These are phyloP conservation scores for Colletotrichum echinochloae DNA, from an alignment of 2,329 filamentous ascomycete genomes.

Conservation along the genomic window DNA sequence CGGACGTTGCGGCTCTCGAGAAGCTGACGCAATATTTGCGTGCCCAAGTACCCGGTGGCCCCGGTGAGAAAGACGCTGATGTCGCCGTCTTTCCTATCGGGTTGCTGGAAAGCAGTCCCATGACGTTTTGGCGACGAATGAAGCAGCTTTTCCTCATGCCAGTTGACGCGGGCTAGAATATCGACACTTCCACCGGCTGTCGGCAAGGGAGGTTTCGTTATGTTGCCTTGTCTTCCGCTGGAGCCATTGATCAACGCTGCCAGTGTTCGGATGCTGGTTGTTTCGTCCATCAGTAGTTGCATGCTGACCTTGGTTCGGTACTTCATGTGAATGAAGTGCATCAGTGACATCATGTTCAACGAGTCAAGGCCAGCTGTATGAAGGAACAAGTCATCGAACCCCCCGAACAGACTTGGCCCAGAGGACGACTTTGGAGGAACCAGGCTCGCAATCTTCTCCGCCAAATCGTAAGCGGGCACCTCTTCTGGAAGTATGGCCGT, in stretches of 20 bases:
- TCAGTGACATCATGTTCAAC: constrained; percentile 35
- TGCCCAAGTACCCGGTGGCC: constrained; percentile 18
- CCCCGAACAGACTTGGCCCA: accelerated
- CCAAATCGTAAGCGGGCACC: constrained; percentile 12
- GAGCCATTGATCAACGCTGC: constrained; percentile 2
- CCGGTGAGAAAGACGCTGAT: constrained; percentile 28
- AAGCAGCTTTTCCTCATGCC: neutral
- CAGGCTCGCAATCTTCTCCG: constrained; percentile 6
- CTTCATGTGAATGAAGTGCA: constrained; percentile 26
- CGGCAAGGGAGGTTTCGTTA: accelerated
- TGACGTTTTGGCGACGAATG: neutral
- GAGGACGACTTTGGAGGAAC: neutral
- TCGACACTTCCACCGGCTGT: neutral
- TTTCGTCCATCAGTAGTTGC: constrained; percentile 31
- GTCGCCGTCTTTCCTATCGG: neutral
- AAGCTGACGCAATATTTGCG: constrained; percentile 26
- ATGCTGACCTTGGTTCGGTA: constrained; percentile 22
- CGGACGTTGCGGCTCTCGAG: neutral
- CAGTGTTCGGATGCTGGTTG: constrained; percentile 17
- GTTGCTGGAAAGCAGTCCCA: too few species aligned
- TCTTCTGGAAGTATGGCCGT: neutral
- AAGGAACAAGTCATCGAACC: neutral
- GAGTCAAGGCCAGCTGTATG: constrained; percentile 30
- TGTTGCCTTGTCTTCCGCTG: too few species aligned
- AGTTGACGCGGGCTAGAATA: constrained; percentile 8